These are phyloP conservation scores for Sugiyamaella qingdaonensis DNA, from an alignment of 805 yeast species.

Conservation along the genomic window DNA sequence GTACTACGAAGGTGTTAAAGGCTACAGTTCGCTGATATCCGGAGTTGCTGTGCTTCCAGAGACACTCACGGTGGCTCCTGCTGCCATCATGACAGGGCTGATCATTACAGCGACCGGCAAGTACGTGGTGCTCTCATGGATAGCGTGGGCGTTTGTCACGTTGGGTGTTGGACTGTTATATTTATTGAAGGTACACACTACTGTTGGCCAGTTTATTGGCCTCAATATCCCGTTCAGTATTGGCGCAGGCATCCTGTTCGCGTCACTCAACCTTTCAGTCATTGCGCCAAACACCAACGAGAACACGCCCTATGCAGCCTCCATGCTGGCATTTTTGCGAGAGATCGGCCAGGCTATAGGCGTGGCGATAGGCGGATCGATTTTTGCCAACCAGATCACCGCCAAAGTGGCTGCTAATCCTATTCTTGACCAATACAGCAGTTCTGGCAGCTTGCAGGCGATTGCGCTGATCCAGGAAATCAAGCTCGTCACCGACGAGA, in stretches of 20 bases:
- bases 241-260: conserved; percentile 45
- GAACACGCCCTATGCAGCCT: conserved; percentile 29
- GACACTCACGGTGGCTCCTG: conserved; percentile 38
- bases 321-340: conserved; percentile 30
- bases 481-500: conserved; percentile 14
- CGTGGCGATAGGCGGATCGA: conserved; percentile 33
- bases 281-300: conserved; percentile 29
- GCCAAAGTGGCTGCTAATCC: conserved; percentile 6
- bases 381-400: conserved; percentile 23
- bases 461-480: conserved; percentile 21
- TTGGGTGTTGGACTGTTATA: conserved; percentile 44
- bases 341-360: conserved; percentile 31
- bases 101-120: conserved; percentile 37
- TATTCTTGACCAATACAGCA: background rate
- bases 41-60: conserved; percentile 43
- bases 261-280: conserved; percentile 33
- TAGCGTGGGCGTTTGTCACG: conserved; percentile 36
- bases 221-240: conserved; percentile 44
- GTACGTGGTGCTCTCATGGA: conserved; percentile 40
- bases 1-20: conserved; percentile 45
- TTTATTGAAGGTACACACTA: conserved; percentile 34
- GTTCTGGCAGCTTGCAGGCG: conserved; percentile 19
- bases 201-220: conserved; percentile 39
- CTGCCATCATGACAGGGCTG: conserved; percentile 39
- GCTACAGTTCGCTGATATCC: conserved; percentile 36